Base-by-base conservation (phyloP, 352 stramenopile species). In the Globisporangium mamillatum region DNA sequence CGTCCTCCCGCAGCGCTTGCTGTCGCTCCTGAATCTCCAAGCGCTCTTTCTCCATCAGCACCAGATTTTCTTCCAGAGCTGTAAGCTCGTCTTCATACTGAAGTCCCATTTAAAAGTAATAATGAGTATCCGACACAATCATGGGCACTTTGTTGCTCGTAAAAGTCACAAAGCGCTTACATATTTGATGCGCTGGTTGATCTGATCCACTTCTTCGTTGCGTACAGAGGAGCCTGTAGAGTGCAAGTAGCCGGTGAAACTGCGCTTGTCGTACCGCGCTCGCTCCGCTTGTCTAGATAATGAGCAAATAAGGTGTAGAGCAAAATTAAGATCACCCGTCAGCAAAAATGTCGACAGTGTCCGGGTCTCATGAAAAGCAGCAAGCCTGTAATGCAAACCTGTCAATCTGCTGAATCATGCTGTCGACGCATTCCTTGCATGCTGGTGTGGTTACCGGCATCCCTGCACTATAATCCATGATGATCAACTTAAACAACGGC, bases 341-440 rank as follows among this genome's bases (percentile, higher is more conserved):
- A 32, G 29, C 29, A 32, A 38, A 38, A 38, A 38, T 6, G 36
- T 41, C 36, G 36, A 41, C 36, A 41, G 16, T 41, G 36, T 41
- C 36, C 10, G 10, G 9, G 9, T 41, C 36, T 41, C 36, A 41
- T 14, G 27, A 61, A 52, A 7, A 34, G 27, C 25, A 20, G 52
- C 48, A 3, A 32, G 63, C 71, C 10, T 32, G 29, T 32, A 32
- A 32, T 32, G 29, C 41, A 41, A 50, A 88, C 77, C 80, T 78
- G 65, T 94, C 86, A 55, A 91, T 86, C 64, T 90, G 80, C 36
- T 80, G 73, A 20, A 90, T 65, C 86, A 94, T 94, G 27, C 68
- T 73, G 64, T 94, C 86, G 55, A 91, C 75, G 57, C 86, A 94
- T 27, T 93, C 81, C 57, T 90, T 87, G 61, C 86, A 94, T 60